Base-by-base conservation (phyloP, 352 stramenopile genomes). In the Phytophthora europaea region DNA sequence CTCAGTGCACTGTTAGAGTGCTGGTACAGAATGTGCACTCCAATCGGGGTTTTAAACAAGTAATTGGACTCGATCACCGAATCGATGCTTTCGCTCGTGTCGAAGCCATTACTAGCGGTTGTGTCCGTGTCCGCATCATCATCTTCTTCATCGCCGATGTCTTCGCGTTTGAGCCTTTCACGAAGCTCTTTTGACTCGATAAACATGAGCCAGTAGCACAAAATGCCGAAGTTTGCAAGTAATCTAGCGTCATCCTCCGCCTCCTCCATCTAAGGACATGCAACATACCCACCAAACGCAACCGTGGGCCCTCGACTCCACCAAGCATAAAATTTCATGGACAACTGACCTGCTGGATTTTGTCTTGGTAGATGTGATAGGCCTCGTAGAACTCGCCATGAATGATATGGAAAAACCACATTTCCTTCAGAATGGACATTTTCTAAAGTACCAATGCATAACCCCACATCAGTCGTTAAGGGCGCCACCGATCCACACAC, bases 131-230 rank as follows among this genome's bases (percentile, higher is more conserved):
- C 73, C 7, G 67, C 62, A 18, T 77, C 67, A 28, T 79, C 72
- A 10, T 80, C 60, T 0, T 78, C 74, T 6, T 83, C 65, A 1
- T 79, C 61, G 0, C 72, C 70, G 16, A 78, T 56, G 18, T 73
- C 47, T 69, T 84, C 74, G 16, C 69, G 73, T 52, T 74, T 75
- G 2, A 91, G 82, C 48, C 79, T 80, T 16, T 84, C 71, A 23
- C 89, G 87, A 1, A 96, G 60, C 48, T 93, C 83, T 59, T 77
- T 75, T 15, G 87, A 94, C 64, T 96, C 89, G 51, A 93, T 83
- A 56, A 96, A 84, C 26, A 96, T 73, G 33, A 96, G 75, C 89
- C 89, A 96, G 59, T 94, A 96, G 70, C 89, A 94, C 36, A 96
- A 57, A 51, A 94, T 85, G 0, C 89, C 89, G 67, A 94, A 94